Conservation (phyloP, 441 rosid genomes). For the Aleurites moluccanus region DNA sequence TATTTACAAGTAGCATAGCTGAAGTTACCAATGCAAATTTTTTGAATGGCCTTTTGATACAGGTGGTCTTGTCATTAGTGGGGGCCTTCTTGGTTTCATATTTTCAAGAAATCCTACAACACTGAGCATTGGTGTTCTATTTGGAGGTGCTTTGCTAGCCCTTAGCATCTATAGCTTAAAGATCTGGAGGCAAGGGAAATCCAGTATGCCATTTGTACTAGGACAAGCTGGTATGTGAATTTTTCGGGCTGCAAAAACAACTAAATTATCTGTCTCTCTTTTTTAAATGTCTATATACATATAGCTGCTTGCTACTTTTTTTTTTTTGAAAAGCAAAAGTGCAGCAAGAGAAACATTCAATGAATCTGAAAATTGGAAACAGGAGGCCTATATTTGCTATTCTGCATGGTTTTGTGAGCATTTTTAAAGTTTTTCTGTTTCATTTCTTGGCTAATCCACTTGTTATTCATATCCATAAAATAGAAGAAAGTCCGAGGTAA, state of each 20-base stretch:
- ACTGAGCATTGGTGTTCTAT: constrained; percentile 49
- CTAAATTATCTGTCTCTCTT: neutral
- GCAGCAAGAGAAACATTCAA: neutral
- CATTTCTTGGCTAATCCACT: neutral
- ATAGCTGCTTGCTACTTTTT: neutral
- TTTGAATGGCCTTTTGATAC: constrained; percentile 12
- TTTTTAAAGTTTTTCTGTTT: neutral
- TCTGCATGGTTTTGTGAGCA: neutral
- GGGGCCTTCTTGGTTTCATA: constrained; percentile 68
- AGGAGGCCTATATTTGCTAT: neutral
- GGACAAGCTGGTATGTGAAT: constrained; percentile 81
- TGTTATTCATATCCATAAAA: neutral
- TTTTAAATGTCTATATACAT: neutral
- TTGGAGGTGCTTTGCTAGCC: constrained; percentile 79
- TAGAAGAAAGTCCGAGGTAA: neutral
- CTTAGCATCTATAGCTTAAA: constrained; percentile 78
- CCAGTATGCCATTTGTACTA: constrained; percentile 79
- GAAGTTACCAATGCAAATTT: constrained; percentile 13
- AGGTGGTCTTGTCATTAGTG: constrained; percentile 65
- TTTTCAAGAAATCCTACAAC: constrained; percentile 62
- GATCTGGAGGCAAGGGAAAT: constrained; percentile 87
- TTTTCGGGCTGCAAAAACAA: neutral
- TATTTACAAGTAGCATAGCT: neutral
- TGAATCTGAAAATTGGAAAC: constrained; percentile 7
- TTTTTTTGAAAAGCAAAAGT: neutral